Evolutionary conservation across 441 rosid species (phyloP).

Genomic region (Syzygium malaccense): DNA sequence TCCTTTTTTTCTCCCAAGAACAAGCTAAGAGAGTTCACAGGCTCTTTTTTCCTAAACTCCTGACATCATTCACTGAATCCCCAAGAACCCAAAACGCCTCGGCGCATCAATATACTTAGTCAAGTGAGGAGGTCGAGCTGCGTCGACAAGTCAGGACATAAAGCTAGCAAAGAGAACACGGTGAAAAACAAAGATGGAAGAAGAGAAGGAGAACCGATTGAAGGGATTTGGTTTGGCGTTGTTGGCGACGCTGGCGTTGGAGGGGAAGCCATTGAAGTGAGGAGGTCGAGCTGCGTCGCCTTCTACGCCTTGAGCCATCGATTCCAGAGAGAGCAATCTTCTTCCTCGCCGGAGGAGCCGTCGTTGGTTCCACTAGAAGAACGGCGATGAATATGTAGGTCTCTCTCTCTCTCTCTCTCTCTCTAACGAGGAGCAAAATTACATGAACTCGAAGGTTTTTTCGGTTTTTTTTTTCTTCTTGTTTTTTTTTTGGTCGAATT

Average conservation of each 20-base stretch:
- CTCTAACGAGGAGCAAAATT: not conserved
- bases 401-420: not conserved
- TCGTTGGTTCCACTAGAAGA: too few relatives aligned
- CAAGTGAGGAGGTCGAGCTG: not conserved
- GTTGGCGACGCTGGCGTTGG: slow-evolving; percentile 8
- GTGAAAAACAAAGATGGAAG: not conserved
- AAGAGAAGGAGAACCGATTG: slow-evolving; percentile 13
- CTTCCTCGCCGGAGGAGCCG: not conserved
- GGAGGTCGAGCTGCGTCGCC: slow-evolving; percentile 10
- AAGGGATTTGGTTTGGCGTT: not conserved
- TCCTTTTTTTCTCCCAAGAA: not conserved
- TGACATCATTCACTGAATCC: not conserved
- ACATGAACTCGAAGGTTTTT: not conserved
- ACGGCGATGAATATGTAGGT: not conserved
- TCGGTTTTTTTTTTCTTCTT: not conserved
- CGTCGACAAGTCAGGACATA: not conserved
- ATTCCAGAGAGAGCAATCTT: not conserved
- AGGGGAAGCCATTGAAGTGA: slow-evolving; percentile 10
- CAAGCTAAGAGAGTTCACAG: not conserved
- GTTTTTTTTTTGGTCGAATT: not conserved
- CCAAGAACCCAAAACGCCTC: not conserved
- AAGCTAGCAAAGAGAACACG: not conserved
- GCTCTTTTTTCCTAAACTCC: not conserved
- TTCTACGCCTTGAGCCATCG: slow-evolving; percentile 36
- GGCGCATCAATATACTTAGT: not conserved